These are phyloP conservation scores for Massariosphaeria phaeospora DNA, from an alignment of 495 filamentous ascomycete species.

Conservation along the genomic window DNA sequence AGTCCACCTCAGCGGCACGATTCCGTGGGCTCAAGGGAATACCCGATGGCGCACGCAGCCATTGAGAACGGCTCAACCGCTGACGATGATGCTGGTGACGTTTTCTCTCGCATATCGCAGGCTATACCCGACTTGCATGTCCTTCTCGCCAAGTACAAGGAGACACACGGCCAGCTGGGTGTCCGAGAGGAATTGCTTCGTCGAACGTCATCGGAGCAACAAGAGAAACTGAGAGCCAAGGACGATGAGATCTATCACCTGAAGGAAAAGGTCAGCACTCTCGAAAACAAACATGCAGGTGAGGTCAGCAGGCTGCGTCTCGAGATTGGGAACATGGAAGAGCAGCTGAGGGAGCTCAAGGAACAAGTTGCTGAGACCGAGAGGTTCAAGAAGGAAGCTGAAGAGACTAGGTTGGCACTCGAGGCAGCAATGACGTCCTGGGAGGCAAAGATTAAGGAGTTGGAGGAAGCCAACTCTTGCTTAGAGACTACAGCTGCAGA, in stretches of 20 bases:
- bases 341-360: constrained; percentile 33
- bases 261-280: constrained; percentile 26
- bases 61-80: constrained; percentile 21
- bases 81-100: constrained; percentile 27
- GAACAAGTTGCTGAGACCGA: constrained; percentile 26
- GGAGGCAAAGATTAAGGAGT: constrained; percentile 13
- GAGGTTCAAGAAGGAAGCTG: constrained; percentile 18
- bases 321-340: constrained; percentile 37
- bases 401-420: constrained; percentile 14
- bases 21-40: constrained; percentile 29
- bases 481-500: constrained; percentile 23
- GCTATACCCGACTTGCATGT: constrained; percentile 35
- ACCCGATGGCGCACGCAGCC: constrained; percentile 3
- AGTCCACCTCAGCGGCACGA: constrained; percentile 29
- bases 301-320: constrained; percentile 33
- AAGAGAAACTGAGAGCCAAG: constrained; percentile 31
- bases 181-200: constrained; percentile 31
- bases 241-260: constrained; percentile 32
- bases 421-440: constrained; percentile 13
- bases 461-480: constrained; percentile 10
- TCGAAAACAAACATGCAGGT: constrained; percentile 25
- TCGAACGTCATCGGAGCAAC: constrained; percentile 26
- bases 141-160: constrained; percentile 31
- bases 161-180: constrained; percentile 33
- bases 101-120: constrained; percentile 31